Conservation (phyloP, 2,329 filamentous ascomycete species). For the Cryphonectria parasitica region DNA sequence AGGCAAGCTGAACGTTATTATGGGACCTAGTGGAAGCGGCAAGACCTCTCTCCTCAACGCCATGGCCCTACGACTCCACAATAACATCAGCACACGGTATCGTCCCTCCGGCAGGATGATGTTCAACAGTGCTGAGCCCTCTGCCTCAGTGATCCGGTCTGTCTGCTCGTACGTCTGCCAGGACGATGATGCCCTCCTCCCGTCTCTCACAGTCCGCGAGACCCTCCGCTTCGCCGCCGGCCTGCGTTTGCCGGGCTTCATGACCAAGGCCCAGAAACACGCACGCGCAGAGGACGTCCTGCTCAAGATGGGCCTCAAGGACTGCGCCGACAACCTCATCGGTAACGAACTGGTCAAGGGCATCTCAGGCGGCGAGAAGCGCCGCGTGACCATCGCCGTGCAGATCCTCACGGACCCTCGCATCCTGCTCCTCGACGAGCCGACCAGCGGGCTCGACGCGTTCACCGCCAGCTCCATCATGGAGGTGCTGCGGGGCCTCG, state of each 20-base stretch:
- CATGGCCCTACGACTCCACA: slow-evolving; percentile 70
- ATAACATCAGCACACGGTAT: slow-evolving; percentile 66
- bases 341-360: slow-evolving; percentile 75
- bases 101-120: slow-evolving; percentile 63
- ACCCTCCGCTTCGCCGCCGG: slow-evolving; percentile 73
- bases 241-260: slow-evolving; percentile 70
- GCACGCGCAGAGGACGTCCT: slow-evolving; percentile 72
- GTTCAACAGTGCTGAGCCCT: slow-evolving; percentile 72
- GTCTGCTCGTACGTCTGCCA: slow-evolving; percentile 79
- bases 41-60: slow-evolving; percentile 77
- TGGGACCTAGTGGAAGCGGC: slow-evolving; percentile 78
- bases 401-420: slow-evolving; percentile 77
- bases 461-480: slow-evolving; percentile 79
- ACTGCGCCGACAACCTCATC: slow-evolving; percentile 75
- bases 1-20: slow-evolving; percentile 73
- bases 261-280: slow-evolving; percentile 69
- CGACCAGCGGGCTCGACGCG: slow-evolving; percentile 75
- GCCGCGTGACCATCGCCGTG: slow-evolving; percentile 76
- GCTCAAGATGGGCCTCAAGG: slow-evolving; percentile 75
- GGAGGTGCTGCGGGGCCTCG: slow-evolving; percentile 71
- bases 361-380: slow-evolving; percentile 79
- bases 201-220: slow-evolving; percentile 76
- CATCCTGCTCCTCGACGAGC: slow-evolving; percentile 75
- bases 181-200: slow-evolving; percentile 75
- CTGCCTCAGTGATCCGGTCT: slow-evolving; percentile 69